Evolutionary conservation across 371 early-diverging fungal genomes (phyloP).

Genomic region (Homolaphlyctis polyrhiza): DNA sequence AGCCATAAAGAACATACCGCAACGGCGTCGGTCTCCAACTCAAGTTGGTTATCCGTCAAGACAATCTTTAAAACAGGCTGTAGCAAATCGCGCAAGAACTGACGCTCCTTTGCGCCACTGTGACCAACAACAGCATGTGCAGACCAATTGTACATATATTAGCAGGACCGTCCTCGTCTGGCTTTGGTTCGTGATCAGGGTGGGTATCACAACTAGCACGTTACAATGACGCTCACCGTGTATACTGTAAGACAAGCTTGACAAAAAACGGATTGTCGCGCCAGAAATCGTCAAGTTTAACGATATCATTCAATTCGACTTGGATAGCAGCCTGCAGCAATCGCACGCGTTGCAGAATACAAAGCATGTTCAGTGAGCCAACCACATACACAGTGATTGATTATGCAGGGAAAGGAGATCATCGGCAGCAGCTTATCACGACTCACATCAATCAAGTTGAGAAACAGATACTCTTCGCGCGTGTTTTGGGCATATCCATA

Average conservation of each 20-base stretch:
- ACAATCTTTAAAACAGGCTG: constrained; percentile 75
- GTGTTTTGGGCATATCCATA: constrained; percentile 95
- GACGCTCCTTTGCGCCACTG: constrained; percentile 91
- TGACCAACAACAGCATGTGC: too few relatives aligned
- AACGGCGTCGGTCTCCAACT: constrained; percentile 89
- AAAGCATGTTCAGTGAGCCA: not conserved
- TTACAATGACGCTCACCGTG: constrained; percentile 56
- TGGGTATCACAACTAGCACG: constrained; percentile 1
- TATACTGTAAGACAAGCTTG: constrained; percentile 89
- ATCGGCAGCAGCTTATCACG: not conserved
- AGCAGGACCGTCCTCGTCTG: too few relatives aligned
- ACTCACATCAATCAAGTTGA: constrained; percentile 85
- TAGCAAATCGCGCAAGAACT: constrained; percentile 81
- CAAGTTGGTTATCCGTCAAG: constrained; percentile 67
- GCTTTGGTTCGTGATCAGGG: too few relatives aligned
- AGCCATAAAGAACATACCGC: constrained; percentile 10
- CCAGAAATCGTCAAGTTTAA: constrained; percentile 83
- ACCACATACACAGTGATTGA: not conserved
- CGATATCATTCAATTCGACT: constrained; percentile 79
- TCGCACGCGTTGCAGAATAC: not conserved
- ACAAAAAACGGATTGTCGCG: constrained; percentile 92
- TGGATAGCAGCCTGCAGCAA: constrained; percentile 69
- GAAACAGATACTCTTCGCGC: constrained; percentile 94
- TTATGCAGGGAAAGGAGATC: not conserved
- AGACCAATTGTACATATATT: too few relatives aligned